phyloP scores from a whole-genome alignment of 768 basidiomycete genomes.

The Hydnomerulius pinastri region DNA sequence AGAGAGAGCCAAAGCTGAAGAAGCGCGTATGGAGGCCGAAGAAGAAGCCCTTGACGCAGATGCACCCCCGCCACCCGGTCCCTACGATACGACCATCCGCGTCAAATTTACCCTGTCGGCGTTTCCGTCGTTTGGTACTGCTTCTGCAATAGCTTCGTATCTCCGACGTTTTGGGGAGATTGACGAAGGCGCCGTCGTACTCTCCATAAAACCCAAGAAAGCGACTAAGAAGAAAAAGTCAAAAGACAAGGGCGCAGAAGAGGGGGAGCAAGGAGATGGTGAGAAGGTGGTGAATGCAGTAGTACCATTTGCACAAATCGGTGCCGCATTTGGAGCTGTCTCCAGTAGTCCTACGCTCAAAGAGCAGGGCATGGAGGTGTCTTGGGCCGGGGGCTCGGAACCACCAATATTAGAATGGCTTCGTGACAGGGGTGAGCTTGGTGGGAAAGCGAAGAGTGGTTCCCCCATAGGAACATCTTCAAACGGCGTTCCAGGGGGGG shows the following conservation, averaged over 20 bases:
- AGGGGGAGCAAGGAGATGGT: slow-evolving; percentile 40
- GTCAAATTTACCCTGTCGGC: slow-evolving; percentile 65
- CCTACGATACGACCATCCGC: slow-evolving; percentile 74
- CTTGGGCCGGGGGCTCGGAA: slow-evolving; percentile 72
- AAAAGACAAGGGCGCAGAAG: slow-evolving; percentile 20
- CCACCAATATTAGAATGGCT: slow-evolving; percentile 74
- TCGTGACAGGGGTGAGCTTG: slow-evolving; percentile 70
- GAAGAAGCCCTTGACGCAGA: slow-evolving; percentile 39
- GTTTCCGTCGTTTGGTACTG: slow-evolving; percentile 37
- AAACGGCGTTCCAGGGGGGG: slow-evolving; percentile 4
- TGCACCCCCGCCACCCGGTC: slow-evolving; percentile 63
- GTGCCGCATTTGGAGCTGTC: slow-evolving; percentile 76
- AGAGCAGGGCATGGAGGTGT: slow-evolving; percentile 65
- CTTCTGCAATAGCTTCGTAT: slow-evolving; percentile 35
- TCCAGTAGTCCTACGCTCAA: slow-evolving; percentile 55
- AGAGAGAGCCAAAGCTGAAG: slow-evolving; percentile 37
- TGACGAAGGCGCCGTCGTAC: slow-evolving; percentile 65
- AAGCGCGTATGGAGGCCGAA: slow-evolving; percentile 28
- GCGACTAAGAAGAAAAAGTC: slow-evolving; percentile 39
- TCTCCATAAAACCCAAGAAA: slow-evolving; percentile 65
- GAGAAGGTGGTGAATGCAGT: slow-evolving; percentile 67
- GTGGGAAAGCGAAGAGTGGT: slow-evolving; percentile 17
- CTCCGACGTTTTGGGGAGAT: slow-evolving; percentile 62
- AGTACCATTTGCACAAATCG: slow-evolving; percentile 74
- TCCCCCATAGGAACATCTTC: slow-evolving; percentile 25